phyloP scores from a whole-genome alignment of 352 stramenopile species.

The Pythium myriotylum region DNA sequence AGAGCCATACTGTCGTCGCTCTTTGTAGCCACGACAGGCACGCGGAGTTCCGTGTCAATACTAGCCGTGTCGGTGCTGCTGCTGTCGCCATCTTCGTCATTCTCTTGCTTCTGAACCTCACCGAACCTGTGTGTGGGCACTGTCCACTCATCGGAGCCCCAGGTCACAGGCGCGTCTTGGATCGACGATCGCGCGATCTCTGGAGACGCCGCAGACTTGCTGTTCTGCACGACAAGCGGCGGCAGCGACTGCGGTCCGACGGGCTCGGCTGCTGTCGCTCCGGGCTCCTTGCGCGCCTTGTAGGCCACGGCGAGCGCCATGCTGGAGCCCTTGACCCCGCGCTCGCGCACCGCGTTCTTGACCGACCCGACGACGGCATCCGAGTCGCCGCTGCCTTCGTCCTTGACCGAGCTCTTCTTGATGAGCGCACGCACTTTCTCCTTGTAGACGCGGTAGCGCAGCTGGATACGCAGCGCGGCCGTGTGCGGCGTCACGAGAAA shows the following conservation, averaged over 20 bases:
- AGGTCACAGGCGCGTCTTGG: slow-evolving; percentile 14
- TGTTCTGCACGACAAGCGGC: slow-evolving; percentile 13
- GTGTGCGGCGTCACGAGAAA: slow-evolving; percentile 45
- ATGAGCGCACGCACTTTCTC: slow-evolving; percentile 63
- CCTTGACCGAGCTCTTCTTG: slow-evolving; percentile 51
- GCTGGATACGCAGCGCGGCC: slow-evolving; percentile 63
- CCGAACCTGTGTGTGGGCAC: slow-evolving; percentile 12
- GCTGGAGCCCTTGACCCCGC: slow-evolving; percentile 51
- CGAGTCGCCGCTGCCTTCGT: slow-evolving; percentile 23
- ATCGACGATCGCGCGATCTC: slow-evolving; percentile 19
- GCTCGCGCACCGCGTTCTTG: slow-evolving; percentile 34
- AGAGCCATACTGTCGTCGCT: background rate
- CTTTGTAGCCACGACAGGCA: background rate
- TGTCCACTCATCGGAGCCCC: slow-evolving; percentile 21
- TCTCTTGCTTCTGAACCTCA: background rate
- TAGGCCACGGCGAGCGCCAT: slow-evolving; percentile 63
- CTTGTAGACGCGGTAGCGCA: slow-evolving; percentile 77
- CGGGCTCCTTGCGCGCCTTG: slow-evolving; percentile 33
- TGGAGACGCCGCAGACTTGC: background rate
- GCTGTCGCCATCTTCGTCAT: slow-evolving; percentile 3
- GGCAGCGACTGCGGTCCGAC: background rate
- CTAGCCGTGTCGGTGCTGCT: slow-evolving; percentile 1
- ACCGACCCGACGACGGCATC: slow-evolving; percentile 25
- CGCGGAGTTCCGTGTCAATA: background rate
- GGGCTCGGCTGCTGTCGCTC: too few relatives aligned